Evolutionary conservation across 2,329 filamentous ascomycete genomes (phyloP).

Genomic region (Fonsecaea pugnacius): DNA sequence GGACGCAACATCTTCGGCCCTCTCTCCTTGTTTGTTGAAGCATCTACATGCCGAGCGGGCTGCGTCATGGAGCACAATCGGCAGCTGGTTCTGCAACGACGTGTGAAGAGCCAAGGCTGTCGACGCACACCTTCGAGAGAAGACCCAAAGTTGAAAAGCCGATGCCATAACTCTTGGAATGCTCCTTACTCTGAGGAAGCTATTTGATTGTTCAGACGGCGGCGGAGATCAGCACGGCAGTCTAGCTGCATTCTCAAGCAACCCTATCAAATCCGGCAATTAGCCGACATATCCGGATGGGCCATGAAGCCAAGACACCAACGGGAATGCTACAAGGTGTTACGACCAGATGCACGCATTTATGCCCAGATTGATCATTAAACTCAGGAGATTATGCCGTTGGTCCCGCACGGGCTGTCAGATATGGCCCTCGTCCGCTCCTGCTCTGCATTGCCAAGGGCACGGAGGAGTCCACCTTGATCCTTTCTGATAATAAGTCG

Average conservation of each 20-base stretch:
- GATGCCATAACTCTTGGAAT: neutral
- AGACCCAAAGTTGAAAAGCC: neutral
- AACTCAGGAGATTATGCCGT: neutral
- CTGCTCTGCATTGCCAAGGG: conserved; percentile 17
- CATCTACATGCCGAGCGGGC: neutral
- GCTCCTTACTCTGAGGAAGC: neutral
- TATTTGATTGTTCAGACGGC: neutral
- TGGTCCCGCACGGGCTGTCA: neutral
- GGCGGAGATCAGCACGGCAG: conserved; percentile 10
- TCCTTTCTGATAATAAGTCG: conserved; percentile 25
- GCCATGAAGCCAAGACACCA: conserved; percentile 18
- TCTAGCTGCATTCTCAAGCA: neutral
- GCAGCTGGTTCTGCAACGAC: neutral
- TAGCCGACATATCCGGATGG: conserved; percentile 23
- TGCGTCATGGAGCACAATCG: neutral
- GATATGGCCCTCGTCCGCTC: neutral
- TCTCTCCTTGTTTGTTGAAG: neutral
- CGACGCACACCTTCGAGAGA: neutral
- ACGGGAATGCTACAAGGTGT: neutral
- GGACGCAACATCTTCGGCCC: neutral
- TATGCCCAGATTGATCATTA: conserved; percentile 2
- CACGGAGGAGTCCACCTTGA: conserved; percentile 24
- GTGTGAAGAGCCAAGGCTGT: neutral
- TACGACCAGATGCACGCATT: conserved; percentile 3
- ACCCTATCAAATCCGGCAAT: neutral